Evolutionary conservation across 1,284 basidiomycete species (phyloP).

Genomic region (Puccinia triticina): DNA sequence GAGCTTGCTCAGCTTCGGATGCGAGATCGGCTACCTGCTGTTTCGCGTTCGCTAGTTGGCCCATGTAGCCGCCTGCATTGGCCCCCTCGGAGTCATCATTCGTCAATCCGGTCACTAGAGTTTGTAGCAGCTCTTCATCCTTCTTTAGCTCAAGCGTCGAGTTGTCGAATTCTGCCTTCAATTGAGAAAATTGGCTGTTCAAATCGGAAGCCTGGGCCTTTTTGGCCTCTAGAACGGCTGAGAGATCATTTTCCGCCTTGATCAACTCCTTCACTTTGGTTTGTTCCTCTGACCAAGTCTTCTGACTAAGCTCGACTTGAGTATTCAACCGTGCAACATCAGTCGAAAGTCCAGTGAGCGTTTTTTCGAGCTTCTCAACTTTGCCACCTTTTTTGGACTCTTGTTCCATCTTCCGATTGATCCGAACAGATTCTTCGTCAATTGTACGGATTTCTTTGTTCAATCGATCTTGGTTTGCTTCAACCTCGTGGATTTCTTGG

Average conservation of each 20-base stretch:
- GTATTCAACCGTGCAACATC: slow-evolving; percentile 83
- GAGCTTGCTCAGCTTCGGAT: slow-evolving; percentile 83
- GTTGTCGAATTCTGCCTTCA: slow-evolving; percentile 69
- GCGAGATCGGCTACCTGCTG: slow-evolving; percentile 73
- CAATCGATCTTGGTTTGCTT: slow-evolving; percentile 51
- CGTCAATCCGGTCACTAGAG: slow-evolving; percentile 86
- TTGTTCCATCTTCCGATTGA: slow-evolving; percentile 55
- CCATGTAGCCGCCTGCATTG: slow-evolving; percentile 87
- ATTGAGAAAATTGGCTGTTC: slow-evolving; percentile 69
- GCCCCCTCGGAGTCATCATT: slow-evolving; percentile 65
- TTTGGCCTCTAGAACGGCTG: slow-evolving; percentile 61
- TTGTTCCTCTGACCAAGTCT: slow-evolving; percentile 79
- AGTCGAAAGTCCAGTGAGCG: slow-evolving; percentile 78
- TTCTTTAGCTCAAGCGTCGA: slow-evolving; percentile 71
- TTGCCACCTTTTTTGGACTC: slow-evolving; percentile 74
- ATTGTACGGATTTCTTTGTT: slow-evolving; percentile 59
- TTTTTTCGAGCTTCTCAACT: slow-evolving; percentile 75
- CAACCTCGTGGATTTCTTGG: slow-evolving; percentile 52
- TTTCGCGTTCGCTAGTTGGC: slow-evolving; percentile 87
- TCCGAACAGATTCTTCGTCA: slow-evolving; percentile 64
- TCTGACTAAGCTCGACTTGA: slow-evolving; percentile 80
- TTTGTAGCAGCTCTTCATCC: slow-evolving; percentile 92
- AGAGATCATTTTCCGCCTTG: slow-evolving; percentile 66
- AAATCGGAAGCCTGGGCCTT: slow-evolving; percentile 66
- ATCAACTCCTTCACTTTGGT: slow-evolving; percentile 67